Percentiles rank a stretch among this genome's conserved stretches.
Evolutionary conservation across 2,329 filamentous ascomycete species (phyloP).

Genomic region (Claviceps sp.): DNA sequence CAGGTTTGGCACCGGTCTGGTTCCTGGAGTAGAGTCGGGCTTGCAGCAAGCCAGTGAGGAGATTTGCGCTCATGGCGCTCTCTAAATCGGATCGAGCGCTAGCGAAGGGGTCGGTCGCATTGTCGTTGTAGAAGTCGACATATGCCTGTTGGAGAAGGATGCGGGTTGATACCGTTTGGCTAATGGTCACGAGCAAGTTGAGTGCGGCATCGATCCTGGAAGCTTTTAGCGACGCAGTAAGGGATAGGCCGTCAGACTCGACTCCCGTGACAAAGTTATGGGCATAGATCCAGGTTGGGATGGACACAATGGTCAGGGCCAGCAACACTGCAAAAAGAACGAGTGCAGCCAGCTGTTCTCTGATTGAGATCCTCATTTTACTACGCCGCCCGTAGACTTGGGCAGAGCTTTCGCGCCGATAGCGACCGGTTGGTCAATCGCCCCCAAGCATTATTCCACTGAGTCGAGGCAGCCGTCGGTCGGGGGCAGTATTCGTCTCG

Average conservation of each 20-base stretch:
- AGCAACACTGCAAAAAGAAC: slow-evolving; percentile 64
- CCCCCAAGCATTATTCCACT: slow-evolving; percentile 1
- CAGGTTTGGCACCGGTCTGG: slow-evolving; percentile 33
- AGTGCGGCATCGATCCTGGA: slow-evolving; percentile 69
- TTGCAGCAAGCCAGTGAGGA: slow-evolving; percentile 50
- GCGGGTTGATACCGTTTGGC: slow-evolving; percentile 56
- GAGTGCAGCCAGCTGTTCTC: slow-evolving; percentile 71
- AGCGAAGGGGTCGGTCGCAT: slow-evolving; percentile 42
- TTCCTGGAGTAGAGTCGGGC: slow-evolving; percentile 61
- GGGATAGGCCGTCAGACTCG: slow-evolving; percentile 47
- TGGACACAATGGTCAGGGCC: slow-evolving; percentile 62
- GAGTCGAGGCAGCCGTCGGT: background rate
- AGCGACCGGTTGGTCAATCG: background rate
- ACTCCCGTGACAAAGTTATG: slow-evolving; percentile 39
- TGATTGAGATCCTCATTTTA: slow-evolving; percentile 70
- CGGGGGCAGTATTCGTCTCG: background rate
- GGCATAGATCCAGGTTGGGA: slow-evolving; percentile 57
- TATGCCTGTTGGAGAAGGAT: slow-evolving; percentile 44
- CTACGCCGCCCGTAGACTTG: background rate
- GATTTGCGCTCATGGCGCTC: slow-evolving; percentile 52
- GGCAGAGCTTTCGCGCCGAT: background rate
- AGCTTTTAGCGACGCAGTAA: slow-evolving; percentile 79
- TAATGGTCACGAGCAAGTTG: slow-evolving; percentile 63
- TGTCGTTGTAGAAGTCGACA: slow-evolving; percentile 41
- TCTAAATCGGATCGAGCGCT: slow-evolving; percentile 49